Evolutionary conservation across 1,139 yeast genomes (phyloP).

Genomic region (Kurtzmaniella quercitrusa): DNA sequence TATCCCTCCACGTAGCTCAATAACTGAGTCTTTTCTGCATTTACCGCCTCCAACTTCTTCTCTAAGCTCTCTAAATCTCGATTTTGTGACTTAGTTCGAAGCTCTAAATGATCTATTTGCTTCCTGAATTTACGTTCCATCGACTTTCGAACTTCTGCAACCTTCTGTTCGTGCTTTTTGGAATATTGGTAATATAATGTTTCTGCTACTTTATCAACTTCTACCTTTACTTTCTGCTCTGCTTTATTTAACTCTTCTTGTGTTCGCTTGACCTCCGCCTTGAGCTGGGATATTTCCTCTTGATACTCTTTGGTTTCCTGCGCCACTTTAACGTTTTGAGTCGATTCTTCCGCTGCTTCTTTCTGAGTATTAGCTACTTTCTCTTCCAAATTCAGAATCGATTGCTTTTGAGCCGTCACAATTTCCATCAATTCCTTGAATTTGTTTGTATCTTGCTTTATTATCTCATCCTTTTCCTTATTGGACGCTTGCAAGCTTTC

Average conservation of each 20-base stretch:
- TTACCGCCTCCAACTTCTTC: conserved; percentile 42
- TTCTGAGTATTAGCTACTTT: background rate
- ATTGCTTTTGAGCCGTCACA: conserved; percentile 13
- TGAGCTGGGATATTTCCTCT: conserved; percentile 3
- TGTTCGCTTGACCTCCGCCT: conserved; percentile 17
- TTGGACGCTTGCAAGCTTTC: conserved; percentile 8
- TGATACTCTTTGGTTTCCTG: background rate
- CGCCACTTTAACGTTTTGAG: background rate
- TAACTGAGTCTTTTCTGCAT: conserved; percentile 52
- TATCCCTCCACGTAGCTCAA: conserved; percentile 10
- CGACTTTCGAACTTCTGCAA: conserved; percentile 47
- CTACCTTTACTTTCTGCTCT: conserved; percentile 44
- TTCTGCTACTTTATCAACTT: conserved; percentile 56
- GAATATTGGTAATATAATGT: conserved; percentile 66
- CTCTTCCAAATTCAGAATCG: conserved; percentile 2
- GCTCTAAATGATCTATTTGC: conserved; percentile 34
- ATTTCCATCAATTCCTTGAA: conserved; percentile 20
- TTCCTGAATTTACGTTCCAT: conserved; percentile 47
- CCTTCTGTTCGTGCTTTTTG: conserved; percentile 65
- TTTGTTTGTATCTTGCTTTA: conserved; percentile 21
- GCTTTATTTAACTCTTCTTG: conserved; percentile 19
- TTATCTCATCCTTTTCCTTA: conserved; percentile 20
- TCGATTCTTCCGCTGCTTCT: background rate
- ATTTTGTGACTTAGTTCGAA: conserved; percentile 37
- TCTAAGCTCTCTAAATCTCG: conserved; percentile 45